phyloP scores from a whole-genome alignment of 139 green algal genomes.

The Raphidocelis subcapitata region DNA sequence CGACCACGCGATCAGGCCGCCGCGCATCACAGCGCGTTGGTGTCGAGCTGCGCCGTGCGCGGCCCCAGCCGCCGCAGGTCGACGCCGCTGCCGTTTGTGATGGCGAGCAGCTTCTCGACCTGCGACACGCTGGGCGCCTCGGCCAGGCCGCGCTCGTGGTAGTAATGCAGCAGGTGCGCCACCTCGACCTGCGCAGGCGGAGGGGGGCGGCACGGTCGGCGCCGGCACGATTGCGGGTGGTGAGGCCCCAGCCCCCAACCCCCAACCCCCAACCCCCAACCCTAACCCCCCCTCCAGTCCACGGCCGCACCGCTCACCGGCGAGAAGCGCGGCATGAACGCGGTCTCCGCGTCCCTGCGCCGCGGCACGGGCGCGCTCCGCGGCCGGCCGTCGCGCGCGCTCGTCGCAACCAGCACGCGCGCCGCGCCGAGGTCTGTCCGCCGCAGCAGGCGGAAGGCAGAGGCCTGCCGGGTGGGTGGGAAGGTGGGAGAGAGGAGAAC shows the following conservation, averaged over 20 bases:
- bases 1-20: too few relatives aligned
- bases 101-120: constrained; percentile 10
- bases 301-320: constrained; percentile 5
- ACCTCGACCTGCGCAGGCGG: constrained; percentile 13
- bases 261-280: too few relatives aligned
- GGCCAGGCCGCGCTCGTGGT: constrained; percentile 18
- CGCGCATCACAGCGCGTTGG: too few relatives aligned
- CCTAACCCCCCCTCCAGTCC: too few relatives aligned
- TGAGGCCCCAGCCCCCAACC: too few relatives aligned
- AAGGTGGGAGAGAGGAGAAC: too few relatives aligned
- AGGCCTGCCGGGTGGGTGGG: constrained; percentile 34
- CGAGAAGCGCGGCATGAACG: constrained; percentile 7
- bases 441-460: constrained; percentile 40
- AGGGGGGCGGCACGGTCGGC: neutral
- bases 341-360: neutral
- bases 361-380: neutral
- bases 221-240: neutral
- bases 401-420: constrained; percentile 24
- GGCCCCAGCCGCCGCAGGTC: constrained; percentile 22
- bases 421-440: constrained; percentile 7
- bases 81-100: constrained; percentile 21
- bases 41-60: neutral
- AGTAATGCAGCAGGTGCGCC: constrained; percentile 26
- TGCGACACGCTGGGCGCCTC: constrained; percentile 7
- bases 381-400: neutral